Percentiles rank a stretch among this genome's conserved stretches.
phyloP scores from a whole-genome alignment of 257 asterid species.

The Solanum arcanum region DNA sequence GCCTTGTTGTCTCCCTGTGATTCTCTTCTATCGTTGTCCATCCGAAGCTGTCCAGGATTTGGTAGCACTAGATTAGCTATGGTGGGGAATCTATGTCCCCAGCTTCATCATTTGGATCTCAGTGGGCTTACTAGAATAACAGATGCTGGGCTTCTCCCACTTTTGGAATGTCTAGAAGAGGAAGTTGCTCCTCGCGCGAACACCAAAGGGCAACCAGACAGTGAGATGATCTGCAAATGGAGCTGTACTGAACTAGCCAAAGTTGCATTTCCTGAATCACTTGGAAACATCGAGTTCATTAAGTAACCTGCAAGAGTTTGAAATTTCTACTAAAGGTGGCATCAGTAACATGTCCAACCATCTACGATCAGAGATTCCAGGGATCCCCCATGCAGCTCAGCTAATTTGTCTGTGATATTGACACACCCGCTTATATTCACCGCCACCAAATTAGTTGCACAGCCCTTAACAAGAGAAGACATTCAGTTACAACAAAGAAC shows the following conservation, averaged over 20 bases:
- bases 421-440: background rate
- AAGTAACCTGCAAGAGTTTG: background rate
- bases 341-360: background rate
- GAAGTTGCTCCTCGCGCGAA: too few relatives aligned
- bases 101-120: too few relatives aligned
- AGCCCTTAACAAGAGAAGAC: too few relatives aligned
- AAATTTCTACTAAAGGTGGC: background rate
- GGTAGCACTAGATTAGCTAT: constrained; percentile 19
- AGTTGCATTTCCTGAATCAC: background rate
- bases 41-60: constrained; percentile 53
- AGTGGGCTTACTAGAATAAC: too few relatives aligned
- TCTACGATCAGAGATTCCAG: background rate
- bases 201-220: too few relatives aligned
- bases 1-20: constrained; percentile 44
- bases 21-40: constrained; percentile 61
- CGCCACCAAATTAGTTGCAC: too few relatives aligned
- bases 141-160: too few relatives aligned
- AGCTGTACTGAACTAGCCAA: background rate
- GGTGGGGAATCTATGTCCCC: too few relatives aligned
- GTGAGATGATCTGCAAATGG: too few relatives aligned
- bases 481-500: too few relatives aligned
- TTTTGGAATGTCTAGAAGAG: too few relatives aligned
- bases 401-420: background rate
- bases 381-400: background rate
- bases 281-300: background rate